Conservation (phyloP, 2,329 filamentous ascomycete genomes). For the Cladosporium austrohemisphaericum region DNA sequence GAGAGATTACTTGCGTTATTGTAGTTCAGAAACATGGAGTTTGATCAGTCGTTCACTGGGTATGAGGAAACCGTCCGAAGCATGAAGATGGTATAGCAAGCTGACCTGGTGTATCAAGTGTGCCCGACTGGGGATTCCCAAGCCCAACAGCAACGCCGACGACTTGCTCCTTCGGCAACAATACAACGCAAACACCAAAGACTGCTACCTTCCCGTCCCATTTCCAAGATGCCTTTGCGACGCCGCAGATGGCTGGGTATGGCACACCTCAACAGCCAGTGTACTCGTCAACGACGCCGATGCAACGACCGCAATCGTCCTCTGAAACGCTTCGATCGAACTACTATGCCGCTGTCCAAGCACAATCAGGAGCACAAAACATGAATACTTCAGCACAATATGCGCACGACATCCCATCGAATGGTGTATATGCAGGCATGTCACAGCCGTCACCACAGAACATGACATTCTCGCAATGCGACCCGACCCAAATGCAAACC, state of each 20-base stretch:
- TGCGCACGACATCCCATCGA: neutral
- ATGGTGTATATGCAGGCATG: slow-evolving; percentile 4
- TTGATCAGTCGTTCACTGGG: slow-evolving; percentile 24
- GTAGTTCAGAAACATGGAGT: slow-evolving; percentile 21
- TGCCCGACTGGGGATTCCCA: slow-evolving; percentile 48
- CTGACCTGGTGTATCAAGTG: slow-evolving; percentile 30
- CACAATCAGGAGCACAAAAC: slow-evolving; percentile 15
- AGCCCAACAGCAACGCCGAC: slow-evolving; percentile 50
- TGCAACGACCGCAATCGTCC: slow-evolving; percentile 25
- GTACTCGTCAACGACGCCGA: slow-evolving; percentile 26
- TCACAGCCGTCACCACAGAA: slow-evolving; percentile 10
- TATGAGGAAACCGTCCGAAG: slow-evolving; percentile 13
- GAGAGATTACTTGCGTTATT: slow-evolving; percentile 15
- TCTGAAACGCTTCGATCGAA: slow-evolving; percentile 27
- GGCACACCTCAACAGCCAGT: slow-evolving; percentile 32
- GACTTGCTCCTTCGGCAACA: slow-evolving; percentile 35
- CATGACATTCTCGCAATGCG: slow-evolving; percentile 18
- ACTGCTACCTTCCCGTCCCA: slow-evolving; percentile 41
- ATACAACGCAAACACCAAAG: slow-evolving; percentile 44
- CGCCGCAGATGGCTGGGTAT: slow-evolving; percentile 43
- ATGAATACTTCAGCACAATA: slow-evolving; percentile 17
- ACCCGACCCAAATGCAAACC: slow-evolving; percentile 54
- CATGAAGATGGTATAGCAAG: slow-evolving; percentile 16
- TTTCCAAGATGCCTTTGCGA: slow-evolving; percentile 50
- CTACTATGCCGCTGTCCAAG: slow-evolving; percentile 26